phyloP scores from a whole-genome alignment of 164 flowering plant genomes.

The Umbilicus rupestris region DNA sequence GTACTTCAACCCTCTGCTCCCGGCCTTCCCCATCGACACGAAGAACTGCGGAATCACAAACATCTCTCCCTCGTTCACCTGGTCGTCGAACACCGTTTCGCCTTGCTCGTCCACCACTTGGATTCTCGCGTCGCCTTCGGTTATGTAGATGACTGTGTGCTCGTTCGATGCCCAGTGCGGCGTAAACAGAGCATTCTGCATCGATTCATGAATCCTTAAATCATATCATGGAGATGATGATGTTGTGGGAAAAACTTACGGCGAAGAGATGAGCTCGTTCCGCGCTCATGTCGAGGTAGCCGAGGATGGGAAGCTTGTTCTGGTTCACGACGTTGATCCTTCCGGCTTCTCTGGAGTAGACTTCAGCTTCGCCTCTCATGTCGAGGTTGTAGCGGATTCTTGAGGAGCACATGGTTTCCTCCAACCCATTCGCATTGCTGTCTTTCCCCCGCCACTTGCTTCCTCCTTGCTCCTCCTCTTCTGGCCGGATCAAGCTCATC shows the following conservation, averaged over 20 bases:
- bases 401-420: slow-evolving; percentile 39
- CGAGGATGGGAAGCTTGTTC: slow-evolving; percentile 36
- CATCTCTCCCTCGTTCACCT: slow-evolving; percentile 23
- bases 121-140: slow-evolving; percentile 23
- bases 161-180: slow-evolving; percentile 28
- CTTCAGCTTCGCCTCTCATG: slow-evolving; percentile 23
- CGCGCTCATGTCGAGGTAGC: slow-evolving; percentile 28
- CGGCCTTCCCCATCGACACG: slow-evolving; percentile 22
- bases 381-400: slow-evolving; percentile 27
- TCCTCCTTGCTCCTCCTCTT: slow-evolving; percentile 8
- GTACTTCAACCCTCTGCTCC: slow-evolving; percentile 28
- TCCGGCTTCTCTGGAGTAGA: slow-evolving; percentile 34
- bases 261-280: slow-evolving; percentile 38
- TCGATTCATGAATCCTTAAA: background rate
- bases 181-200: slow-evolving; percentile 29
- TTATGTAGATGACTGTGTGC: slow-evolving; percentile 30
- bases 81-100: slow-evolving; percentile 18
- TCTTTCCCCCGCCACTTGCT: background rate
- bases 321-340: slow-evolving; percentile 31
- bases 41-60: slow-evolving; percentile 37
- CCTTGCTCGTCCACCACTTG: slow-evolving; percentile 25
- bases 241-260: background rate
- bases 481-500: slow-evolving; percentile 15
- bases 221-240: background rate
- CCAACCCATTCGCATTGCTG: slow-evolving; percentile 25